Evolutionary conservation across 2,329 filamentous ascomycete species (phyloP), one percentile per base, ranked within the genome.

Genomic region (Calonectria naviculata): DNA sequence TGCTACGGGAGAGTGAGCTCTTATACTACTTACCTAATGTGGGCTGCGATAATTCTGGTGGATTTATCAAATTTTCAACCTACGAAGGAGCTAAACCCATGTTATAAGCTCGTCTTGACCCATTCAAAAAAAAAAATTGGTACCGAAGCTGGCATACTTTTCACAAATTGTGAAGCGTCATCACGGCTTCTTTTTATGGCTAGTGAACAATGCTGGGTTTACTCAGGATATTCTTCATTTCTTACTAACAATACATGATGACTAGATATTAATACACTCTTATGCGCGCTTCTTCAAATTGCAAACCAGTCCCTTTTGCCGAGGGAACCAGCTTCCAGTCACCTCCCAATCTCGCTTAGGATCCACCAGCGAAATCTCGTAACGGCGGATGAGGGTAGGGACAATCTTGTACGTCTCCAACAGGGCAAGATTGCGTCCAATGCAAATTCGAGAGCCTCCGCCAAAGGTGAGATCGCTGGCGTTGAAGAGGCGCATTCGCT

Each of bases 331-430:
- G 8, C 42, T 64, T 1, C 44, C 68, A 4, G 62, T 73, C 0
- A 71, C 71, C 13, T 26, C 38, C 65, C 73, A 71, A 4, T 9
- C 56, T 4, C 9, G 8, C 0, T 64, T 44, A 0, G 77, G 74
- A 31, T 83, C 78, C 1, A 77, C 80, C 1, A 84, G 71, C 46
- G 79, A 76, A 10, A 83, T 74, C 9, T 88, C 80, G 66, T 86
- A 89, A 38, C 79, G 80, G 5, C 75, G 78, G 68, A 89, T 83
- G 24, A 89, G 67, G n/a, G 86, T 89, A 1, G 87, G 81, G 1
- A 83, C 74, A 15, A 79, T 69, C 73, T 84, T 81, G 65, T 82
- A 83, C 6, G 83, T 67, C 70, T 85, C 79, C 7, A 81, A 58
- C 8, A 76, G 64, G 0, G 78, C 83, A 5, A 85, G 58, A 28